Percentiles rank a stretch among this genome's conserved stretches.
phyloP scores from a whole-genome alignment of 805 yeast species.

The Priceomyces haplophilus region DNA sequence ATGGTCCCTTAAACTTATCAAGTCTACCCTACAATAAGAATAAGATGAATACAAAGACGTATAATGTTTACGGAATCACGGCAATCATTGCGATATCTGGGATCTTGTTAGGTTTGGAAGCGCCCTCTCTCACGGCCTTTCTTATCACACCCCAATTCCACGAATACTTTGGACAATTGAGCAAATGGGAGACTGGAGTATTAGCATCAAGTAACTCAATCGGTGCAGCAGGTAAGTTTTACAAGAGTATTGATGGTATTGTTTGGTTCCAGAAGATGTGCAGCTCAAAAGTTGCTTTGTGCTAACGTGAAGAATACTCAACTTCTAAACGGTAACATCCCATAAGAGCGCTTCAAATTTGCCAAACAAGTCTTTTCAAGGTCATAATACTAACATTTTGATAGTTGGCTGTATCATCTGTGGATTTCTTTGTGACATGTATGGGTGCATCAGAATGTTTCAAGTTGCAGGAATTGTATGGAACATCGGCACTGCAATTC shows the following conservation, averaged over 20 bases:
- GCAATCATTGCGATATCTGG: slow-evolving; percentile 25
- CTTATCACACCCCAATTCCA: slow-evolving; percentile 37
- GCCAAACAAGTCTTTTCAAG: too few relatives aligned
- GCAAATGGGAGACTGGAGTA: slow-evolving; percentile 22
- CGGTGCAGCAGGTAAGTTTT: slow-evolving; percentile 38
- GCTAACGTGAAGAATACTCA: too few relatives aligned
- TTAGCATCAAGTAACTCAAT: slow-evolving; percentile 25
- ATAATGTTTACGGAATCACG: slow-evolving; percentile 15
- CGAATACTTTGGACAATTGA: slow-evolving; percentile 17
- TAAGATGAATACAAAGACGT: slow-evolving; percentile 12
- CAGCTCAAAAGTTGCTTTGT: too few relatives aligned
- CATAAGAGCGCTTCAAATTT: too few relatives aligned
- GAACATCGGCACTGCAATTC: slow-evolving; percentile 26
- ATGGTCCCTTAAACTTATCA: background rate
- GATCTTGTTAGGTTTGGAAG: slow-evolving; percentile 27
- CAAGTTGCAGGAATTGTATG: slow-evolving; percentile 25
- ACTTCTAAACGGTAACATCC: too few relatives aligned
- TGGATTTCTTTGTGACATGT: slow-evolving; percentile 25
- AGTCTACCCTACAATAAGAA: background rate
- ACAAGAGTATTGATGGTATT: too few relatives aligned
- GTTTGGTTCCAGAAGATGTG: too few relatives aligned
- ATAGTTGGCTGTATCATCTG: slow-evolving; percentile 30
- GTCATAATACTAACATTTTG: slow-evolving; percentile 24
- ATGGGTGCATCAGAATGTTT: slow-evolving; percentile 26
- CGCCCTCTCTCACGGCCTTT: slow-evolving; percentile 36